These are phyloP conservation scores for Aspergillus sp. DNA, from an alignment of 2,329 filamentous ascomycete species.

Conservation along the genomic window DNA sequence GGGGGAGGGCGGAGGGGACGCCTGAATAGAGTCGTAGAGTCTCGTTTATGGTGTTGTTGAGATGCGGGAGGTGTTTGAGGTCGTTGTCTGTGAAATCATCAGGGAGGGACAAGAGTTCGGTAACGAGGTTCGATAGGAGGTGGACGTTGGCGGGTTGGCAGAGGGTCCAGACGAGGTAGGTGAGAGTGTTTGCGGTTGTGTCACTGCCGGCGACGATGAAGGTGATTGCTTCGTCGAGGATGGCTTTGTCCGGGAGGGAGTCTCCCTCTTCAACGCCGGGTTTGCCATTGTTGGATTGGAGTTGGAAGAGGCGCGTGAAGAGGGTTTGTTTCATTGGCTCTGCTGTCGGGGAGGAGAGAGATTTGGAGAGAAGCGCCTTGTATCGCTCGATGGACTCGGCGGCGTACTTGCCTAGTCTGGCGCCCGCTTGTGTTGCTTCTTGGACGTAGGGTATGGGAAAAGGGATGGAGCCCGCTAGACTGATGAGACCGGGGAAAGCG, in stretches of 20 bases:
- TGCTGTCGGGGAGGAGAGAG: not conserved
- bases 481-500: not conserved
- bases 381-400: constrained; percentile 26
- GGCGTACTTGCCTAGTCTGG: constrained; percentile 21
- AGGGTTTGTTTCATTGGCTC: constrained; percentile 19
- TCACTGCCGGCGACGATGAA: constrained; percentile 55
- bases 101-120: no score
- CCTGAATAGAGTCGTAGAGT: no score
- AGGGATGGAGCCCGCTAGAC: no score
- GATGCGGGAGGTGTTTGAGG: no score
- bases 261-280: constrained; percentile 14
- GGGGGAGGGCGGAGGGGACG: no score
- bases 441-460: no score
- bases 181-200: constrained; percentile 52
- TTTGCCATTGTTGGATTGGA: no score
- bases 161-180: constrained; percentile 36
- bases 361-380: constrained; percentile 15
- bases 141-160: no score
- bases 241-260: constrained; percentile 31
- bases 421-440: constrained; percentile 10
- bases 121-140: no score
- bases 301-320: constrained; percentile 25
- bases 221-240: constrained; percentile 40
- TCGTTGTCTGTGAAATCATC: no score
- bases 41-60: no score